phyloP scores from a whole-genome alignment of 1,139 yeast genomes.

The Suhomyces atakaporum region DNA sequence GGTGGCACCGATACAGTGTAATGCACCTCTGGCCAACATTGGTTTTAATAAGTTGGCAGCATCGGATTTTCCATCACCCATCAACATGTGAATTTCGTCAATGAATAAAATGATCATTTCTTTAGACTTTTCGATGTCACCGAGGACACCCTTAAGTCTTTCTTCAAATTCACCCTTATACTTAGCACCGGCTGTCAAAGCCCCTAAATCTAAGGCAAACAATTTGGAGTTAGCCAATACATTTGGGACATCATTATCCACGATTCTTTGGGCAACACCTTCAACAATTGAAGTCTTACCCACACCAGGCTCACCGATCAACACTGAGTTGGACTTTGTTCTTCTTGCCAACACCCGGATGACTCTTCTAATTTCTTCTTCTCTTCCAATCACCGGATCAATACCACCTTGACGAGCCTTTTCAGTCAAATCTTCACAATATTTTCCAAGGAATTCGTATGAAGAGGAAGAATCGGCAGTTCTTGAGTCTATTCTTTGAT shows the following conservation, averaged over 20 bases:
- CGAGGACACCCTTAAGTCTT: constrained; percentile 92
- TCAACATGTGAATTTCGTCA: constrained; percentile 97
- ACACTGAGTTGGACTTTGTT: constrained; percentile 92
- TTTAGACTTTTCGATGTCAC: constrained; percentile 87
- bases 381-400: constrained; percentile 98
- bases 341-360: constrained; percentile 93
- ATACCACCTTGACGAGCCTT: constrained; percentile 91
- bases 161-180: constrained; percentile 99
- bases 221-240: constrained; percentile 78
- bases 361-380: constrained; percentile 94
- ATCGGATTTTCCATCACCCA: constrained; percentile 96
- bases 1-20: constrained; percentile 98
- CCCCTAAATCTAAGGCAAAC: constrained; percentile 89
- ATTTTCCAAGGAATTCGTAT: constrained; percentile 81
- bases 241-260: constrained; percentile 92
- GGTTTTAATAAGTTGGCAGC: constrained; percentile 97
- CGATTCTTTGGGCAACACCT: constrained; percentile 96
- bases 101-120: constrained; percentile 86
- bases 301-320: constrained; percentile 99
- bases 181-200: constrained; percentile 97
- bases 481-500: constrained; percentile 88
- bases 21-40: constrained; percentile 92
- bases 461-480: constrained; percentile 88
- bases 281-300: constrained; percentile 98
- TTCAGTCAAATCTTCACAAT: constrained; percentile 91